Base-by-base conservation (phyloP, 225 moss, liverwort and hornwort genomes). In the Bryoerythrophyllum caledonicum region DNA sequence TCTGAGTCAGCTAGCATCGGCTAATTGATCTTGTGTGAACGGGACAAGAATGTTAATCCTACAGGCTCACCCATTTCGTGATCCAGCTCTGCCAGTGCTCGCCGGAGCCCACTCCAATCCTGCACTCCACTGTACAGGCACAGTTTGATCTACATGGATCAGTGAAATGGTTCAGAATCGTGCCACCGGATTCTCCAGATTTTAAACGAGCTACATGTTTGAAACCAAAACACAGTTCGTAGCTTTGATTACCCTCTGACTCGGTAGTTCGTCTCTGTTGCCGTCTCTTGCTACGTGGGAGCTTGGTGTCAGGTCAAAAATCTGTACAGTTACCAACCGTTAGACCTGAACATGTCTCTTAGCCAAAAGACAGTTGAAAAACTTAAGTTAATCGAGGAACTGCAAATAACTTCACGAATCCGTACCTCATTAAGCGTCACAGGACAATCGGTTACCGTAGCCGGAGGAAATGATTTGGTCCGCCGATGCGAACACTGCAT, bases 401-500 rank as follows among this genome's bases (percentile, higher is more conserved):
- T 44, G 15, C 5, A 34, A 34, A 34, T 44, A n/a, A 4, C 2
- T 10, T 53, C 32, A 23, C 35, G 10, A 65, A 63, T 51, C 30
- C 44, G 46, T 53, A 74, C 82, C 82, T 82, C 78, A 27, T 70
- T 30, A 6, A 78, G 74, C 19, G 32, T 43, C 65, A 82, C 79
- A 15, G 41, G 67, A 48, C 75, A 74, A 35, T 26, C 35, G 14
- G 44, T 44, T 12, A 30, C 40, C 41, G 20, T 41, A 72, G 13
- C 17, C 19, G n/a, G 21, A 51, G 69, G 11, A 16, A 41, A 58
- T 15, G 79, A 71, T 19, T 21, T 27, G 19, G 44, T 44, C 60
- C 46, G 61, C 46, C 46, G 61, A n/a, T n/a, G n/a, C n/a, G 60
- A 2, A 6, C 10, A 1, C 2, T 43, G n/a, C 20, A 28, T 37